Base-by-base conservation (phyloP, 2,329 filamentous ascomycete genomes). In the Curvularia sp. region DNA sequence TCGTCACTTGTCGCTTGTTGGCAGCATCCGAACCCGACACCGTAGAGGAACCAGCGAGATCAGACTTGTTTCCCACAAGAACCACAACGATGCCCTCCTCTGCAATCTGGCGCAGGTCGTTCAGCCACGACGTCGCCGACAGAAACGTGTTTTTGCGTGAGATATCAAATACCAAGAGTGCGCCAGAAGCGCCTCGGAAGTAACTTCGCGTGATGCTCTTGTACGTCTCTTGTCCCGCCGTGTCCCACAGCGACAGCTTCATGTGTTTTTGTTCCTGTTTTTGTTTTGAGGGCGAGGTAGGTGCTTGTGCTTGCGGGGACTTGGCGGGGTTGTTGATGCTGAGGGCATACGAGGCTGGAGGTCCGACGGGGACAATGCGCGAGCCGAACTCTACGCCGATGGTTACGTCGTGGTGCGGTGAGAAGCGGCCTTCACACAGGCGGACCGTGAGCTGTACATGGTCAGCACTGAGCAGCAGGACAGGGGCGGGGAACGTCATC, bases 301-400 rank as follows among this genome's bases (percentile, higher is more conserved):
- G 63, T 42, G 64, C 43, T 53, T 56, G 57, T 53, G 68, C 39
- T 38, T 63, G 48, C 39, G 61, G 28, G 18, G 55, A 18, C 52
- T 64, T 67, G 26, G 70, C 55, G 58, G 81, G 80, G 68, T 85
- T 84, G 67, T 83, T 84, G 75, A 86, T 82, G 49, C 77, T 79
- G 58, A 88, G 78, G 53, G 82, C 78, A 65, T 86, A 81, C 28
- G 85, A 88, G 28, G 92, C 89, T 3, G 92, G 92, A 28, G 92
- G 92, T 0, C 93, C 93, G 67, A 97, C 93, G 57, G 93, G 90
- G 55, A 97, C 91, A 75, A 97, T 94, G 72, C 93, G 88, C 50
- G 91, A 96, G 71, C 94, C 94, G 77, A 97, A 97, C 77, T 98
- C 94, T 64, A 97, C 93, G 67, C 93, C 93, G 74, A 97, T 97